phyloP scores from a whole-genome alignment of 2,329 filamentous ascomycete species.

The Colletotrichum noveboracense region DNA sequence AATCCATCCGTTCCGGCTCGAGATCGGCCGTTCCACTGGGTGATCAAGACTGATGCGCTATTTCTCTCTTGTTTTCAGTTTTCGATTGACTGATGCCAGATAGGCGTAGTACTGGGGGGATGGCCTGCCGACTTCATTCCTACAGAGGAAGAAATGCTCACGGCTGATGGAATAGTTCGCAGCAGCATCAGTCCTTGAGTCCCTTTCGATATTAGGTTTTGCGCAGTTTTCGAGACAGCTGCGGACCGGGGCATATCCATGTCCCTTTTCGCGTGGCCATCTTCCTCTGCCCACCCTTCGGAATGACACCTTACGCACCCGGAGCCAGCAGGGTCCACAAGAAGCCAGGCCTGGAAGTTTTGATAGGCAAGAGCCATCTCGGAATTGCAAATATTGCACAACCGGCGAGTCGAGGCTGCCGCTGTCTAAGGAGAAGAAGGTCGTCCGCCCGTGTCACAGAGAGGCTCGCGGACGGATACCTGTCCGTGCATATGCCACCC shows the following conservation, averaged over 20 bases:
- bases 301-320: not conserved
- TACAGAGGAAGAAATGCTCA: not conserved
- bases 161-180: not conserved
- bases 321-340: not conserved
- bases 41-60: not conserved
- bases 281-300: not conserved
- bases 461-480: not conserved
- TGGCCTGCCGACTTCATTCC: not conserved
- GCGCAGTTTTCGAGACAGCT: not conserved
- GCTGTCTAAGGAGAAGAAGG: not conserved
- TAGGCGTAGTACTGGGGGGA: not conserved
- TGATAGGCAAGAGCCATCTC: constrained; percentile 1
- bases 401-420: not conserved
- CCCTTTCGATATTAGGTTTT: not conserved
- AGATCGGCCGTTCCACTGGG: not conserved
- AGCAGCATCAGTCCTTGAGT: not conserved
- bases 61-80: not conserved
- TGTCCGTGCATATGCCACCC: constrained; percentile 6
- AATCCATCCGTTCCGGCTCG: not conserved
- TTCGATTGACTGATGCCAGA: not conserved
- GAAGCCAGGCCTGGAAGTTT: not conserved
- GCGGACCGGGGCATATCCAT: constrained; percentile 2
- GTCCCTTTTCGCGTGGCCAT: constrained; percentile 11
- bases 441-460: constrained; percentile 8
- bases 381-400: not conserved